Base-by-base conservation (phyloP, 164 flowering plant genomes). In the Dillenia suffruticosa region DNA sequence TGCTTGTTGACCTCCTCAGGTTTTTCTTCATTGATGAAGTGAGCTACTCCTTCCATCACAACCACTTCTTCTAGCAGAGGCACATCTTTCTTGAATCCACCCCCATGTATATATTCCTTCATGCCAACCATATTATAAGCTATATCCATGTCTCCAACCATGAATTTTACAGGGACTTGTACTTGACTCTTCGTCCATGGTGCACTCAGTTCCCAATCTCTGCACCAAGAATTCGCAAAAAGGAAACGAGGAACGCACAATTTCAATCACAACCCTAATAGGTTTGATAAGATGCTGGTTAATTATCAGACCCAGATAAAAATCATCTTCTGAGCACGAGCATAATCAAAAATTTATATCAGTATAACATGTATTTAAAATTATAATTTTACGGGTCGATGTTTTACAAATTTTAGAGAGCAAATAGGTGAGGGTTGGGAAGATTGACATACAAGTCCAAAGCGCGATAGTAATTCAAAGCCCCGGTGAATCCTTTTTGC, bases 31-130 rank as follows among this genome's bases (percentile, higher is more conserved):
- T 71, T 71, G 68, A 74, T 46, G 64, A 76, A 78, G 65, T 78
- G 84, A 43, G 65, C 80, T 3, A 67, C 82, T 51, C 75, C 82
- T 66, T 75, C 69, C 62, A 80, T 24, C n/a, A 80, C 72, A 40
- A 80, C 77, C 1, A 76, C 51, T 11, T 77, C 84, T 63, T 77
- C 62, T 26, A 76, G 45, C 57, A 71, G 63, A 9, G 78, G 81
- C 61, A 77, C 81, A 57, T 65, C 65, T 56, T 63, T 68, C 65
- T 74, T 62, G 63, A 77, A 71, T 11, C 77, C 73, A 17, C 75
- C 72, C 12, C 62, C 60, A 44, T 70, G 65, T 61, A 68, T 52
- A 19, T 63, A 73, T 9, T 66, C 75, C 56, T 64, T 71, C 1
- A 52, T 47, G 43, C 70, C 70, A 6, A 71, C 74, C 9, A 61